Evolutionary conservation across 345 rosid species (phyloP).

Genomic region (Eucalyptus paniculata): DNA sequence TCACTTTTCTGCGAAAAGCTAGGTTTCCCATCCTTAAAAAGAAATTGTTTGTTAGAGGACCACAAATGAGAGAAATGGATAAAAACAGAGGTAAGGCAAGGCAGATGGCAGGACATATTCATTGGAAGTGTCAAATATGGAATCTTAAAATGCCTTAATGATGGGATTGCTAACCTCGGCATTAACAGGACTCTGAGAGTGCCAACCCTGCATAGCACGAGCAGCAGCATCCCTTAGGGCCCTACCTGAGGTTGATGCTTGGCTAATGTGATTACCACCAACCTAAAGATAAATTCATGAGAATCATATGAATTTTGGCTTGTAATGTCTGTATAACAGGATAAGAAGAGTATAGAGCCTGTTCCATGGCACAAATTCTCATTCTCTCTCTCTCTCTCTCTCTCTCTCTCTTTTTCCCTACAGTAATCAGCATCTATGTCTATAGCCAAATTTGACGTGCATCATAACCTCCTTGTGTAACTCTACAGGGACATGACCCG

Average conservation of each 20-base stretch:
- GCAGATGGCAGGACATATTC: background rate
- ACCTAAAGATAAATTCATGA: conserved; percentile 8
- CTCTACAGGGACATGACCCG: background rate
- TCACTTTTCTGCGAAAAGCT: conserved; percentile 29
- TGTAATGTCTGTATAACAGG: background rate
- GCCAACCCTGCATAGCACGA: conserved; percentile 76
- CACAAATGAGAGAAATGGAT: background rate
- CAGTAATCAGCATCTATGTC: background rate
- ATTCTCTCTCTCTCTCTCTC: too few species aligned
- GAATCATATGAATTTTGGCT: background rate
- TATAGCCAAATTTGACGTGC: background rate
- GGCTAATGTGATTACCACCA: conserved; percentile 2
- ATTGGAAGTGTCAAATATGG: background rate
- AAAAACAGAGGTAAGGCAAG: background rate
- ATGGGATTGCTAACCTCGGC: conserved; percentile 50
- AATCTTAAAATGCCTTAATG: background rate
- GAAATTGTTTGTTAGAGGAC: background rate
- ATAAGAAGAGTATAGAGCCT: background rate
- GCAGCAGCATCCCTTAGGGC: conserved; percentile 65
- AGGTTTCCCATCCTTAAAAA: conserved; percentile 32
- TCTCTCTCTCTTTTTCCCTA: background rate
- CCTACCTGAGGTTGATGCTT: conserved; percentile 41
- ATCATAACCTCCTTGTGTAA: background rate
- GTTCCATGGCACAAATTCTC: background rate
- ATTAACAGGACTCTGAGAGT: conserved; percentile 43